phyloP scores from a whole-genome alignment of 1,284 basidiomycete genomes.

The Pseudozyma thailandica region DNA sequence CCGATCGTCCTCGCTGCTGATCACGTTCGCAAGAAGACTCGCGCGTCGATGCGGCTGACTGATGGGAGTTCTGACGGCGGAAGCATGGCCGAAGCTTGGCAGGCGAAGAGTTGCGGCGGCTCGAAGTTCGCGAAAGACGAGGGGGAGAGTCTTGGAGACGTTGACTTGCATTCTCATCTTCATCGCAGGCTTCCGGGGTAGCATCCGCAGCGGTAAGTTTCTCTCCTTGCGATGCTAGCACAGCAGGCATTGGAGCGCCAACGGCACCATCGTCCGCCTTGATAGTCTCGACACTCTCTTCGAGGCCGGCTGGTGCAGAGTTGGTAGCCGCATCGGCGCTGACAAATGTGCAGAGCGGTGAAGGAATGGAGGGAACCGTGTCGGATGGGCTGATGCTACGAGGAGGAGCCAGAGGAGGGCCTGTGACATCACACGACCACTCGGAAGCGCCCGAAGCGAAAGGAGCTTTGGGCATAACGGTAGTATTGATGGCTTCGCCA shows the following conservation, averaged over 20 bases:
- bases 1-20: conserved; percentile 42
- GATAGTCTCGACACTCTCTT: conserved; percentile 53
- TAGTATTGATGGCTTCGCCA: conserved; percentile 48
- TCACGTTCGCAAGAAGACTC: conserved; percentile 61
- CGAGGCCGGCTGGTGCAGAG: conserved; percentile 13
- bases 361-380: conserved; percentile 58
- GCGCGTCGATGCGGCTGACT: conserved; percentile 33
- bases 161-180: neutral
- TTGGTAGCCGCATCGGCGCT: conserved; percentile 23
- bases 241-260: neutral
- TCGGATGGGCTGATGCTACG: conserved; percentile 55
- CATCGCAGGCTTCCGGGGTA: too few species aligned
- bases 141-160: conserved; percentile 16
- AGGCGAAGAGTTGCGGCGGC: conserved; percentile 55
- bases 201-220: neutral
- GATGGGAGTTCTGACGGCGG: conserved; percentile 47
- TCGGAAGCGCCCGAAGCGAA: conserved; percentile 27
- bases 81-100: conserved; percentile 61
- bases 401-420: conserved; percentile 51
- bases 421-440: conserved; percentile 50
- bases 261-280: conserved; percentile 11
- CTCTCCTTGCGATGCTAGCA: neutral
- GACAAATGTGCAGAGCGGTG: conserved; percentile 59
- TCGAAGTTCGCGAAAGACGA: conserved; percentile 29
- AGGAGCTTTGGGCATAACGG: conserved; percentile 46